These are phyloP conservation scores for Verticillium nonalfalfae DNA, from an alignment of 2,329 filamentous ascomycete species.

Conservation along the genomic window DNA sequence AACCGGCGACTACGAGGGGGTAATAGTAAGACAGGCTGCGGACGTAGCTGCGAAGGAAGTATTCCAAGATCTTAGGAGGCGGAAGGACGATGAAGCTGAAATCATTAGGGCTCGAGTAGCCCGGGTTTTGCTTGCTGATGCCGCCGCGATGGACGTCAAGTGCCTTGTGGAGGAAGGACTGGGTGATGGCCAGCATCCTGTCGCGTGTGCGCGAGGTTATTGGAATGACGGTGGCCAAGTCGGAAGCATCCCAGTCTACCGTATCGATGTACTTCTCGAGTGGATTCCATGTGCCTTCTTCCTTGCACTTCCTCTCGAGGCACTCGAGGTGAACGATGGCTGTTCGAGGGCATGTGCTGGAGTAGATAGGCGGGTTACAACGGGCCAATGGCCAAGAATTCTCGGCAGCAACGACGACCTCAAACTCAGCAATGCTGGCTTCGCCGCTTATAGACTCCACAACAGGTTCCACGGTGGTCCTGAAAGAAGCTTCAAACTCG, in stretches of 20 bases:
- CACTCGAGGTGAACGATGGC: slow-evolving; percentile 45
- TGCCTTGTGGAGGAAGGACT: slow-evolving; percentile 64
- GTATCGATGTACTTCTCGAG: slow-evolving; percentile 34
- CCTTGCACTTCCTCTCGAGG: slow-evolving; percentile 41
- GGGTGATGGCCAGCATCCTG: slow-evolving; percentile 65
- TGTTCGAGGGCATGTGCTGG: slow-evolving; percentile 34
- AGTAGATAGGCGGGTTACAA: slow-evolving; percentile 37
- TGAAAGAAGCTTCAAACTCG: slow-evolving; percentile 27
- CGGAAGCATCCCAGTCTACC: slow-evolving; percentile 25
- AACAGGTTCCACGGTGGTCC: slow-evolving; percentile 19
- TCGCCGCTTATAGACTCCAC: slow-evolving; percentile 14
- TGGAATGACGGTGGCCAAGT: slow-evolving; percentile 35
- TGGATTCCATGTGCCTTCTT: slow-evolving; percentile 38
- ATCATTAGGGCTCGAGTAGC: slow-evolving; percentile 36
- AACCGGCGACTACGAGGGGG: slow-evolving; percentile 52
- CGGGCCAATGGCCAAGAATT: slow-evolving; percentile 44
- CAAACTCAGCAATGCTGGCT: slow-evolving; percentile 34
- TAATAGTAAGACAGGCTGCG: slow-evolving; percentile 62
- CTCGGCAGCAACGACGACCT: slow-evolving; percentile 40
- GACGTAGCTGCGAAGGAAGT: slow-evolving; percentile 60
- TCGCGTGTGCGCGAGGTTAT: slow-evolving; percentile 50
- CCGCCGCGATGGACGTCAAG: slow-evolving; percentile 59
- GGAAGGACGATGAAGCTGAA: slow-evolving; percentile 58
- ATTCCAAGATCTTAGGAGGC: slow-evolving; percentile 59
- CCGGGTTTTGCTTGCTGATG: slow-evolving; percentile 23